Percentiles rank a stretch among this genome's conserved stretches.
phyloP scores from a whole-genome alignment of 2,329 filamentous ascomycete genomes.

The Colletotrichum sojae region DNA sequence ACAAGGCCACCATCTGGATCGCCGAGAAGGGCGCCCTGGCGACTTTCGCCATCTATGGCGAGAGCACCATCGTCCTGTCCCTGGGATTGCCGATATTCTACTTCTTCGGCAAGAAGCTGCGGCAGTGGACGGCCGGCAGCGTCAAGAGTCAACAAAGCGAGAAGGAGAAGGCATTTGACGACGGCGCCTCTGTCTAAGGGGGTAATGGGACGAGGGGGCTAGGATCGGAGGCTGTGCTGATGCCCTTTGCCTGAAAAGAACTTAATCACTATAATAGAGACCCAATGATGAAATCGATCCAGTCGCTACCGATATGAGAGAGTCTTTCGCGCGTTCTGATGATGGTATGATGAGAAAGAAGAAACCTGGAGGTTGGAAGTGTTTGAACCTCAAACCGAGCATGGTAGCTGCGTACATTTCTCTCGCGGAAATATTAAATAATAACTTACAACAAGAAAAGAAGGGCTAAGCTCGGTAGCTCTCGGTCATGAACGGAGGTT shows the following conservation, averaged over 20 bases:
- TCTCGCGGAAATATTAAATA: no score
- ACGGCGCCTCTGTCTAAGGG: slow-evolving; percentile 21
- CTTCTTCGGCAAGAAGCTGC: slow-evolving; percentile 42
- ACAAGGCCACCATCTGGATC: slow-evolving; percentile 47
- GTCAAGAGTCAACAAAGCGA: slow-evolving; percentile 38
- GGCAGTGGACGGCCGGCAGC: slow-evolving; percentile 48
- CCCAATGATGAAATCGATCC: not conserved
- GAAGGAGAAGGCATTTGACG: slow-evolving; percentile 30
- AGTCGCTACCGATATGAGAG: not conserved
- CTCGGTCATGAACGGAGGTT: no score
- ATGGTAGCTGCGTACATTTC: no score
- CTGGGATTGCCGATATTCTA: slow-evolving; percentile 49
- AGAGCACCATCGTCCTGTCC: slow-evolving; percentile 48
- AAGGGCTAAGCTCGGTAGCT: no score
- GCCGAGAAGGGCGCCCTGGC: slow-evolving; percentile 45
- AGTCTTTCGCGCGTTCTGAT: not conserved
- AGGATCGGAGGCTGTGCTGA: not conserved
- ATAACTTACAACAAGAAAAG: no score
- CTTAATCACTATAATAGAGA: not conserved
- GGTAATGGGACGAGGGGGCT: not conserved
- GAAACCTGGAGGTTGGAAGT: no score
- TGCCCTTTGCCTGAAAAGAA: not conserved
- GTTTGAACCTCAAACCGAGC: no score
- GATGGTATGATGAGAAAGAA: not conserved
- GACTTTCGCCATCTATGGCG: slow-evolving; percentile 49